phyloP scores from a whole-genome alignment of 2,329 filamentous ascomycete species.

The Tolypocladium album region DNA sequence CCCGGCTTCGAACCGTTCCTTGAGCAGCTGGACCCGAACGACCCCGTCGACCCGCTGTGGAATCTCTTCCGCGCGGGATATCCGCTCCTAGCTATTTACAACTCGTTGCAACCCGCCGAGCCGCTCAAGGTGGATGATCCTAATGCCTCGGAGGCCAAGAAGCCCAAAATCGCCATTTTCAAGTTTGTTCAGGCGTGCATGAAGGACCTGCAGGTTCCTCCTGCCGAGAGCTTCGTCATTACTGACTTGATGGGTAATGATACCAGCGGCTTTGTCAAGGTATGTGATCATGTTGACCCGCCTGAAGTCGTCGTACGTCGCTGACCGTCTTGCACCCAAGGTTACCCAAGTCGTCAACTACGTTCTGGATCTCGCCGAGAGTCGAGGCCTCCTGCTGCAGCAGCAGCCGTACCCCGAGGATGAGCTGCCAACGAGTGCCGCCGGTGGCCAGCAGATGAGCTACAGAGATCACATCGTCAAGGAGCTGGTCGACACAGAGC shows the following conservation, averaged over 20 bases:
- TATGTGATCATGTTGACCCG: slow-evolving; percentile 22
- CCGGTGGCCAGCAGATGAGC: slow-evolving; percentile 55
- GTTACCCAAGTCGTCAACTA: slow-evolving; percentile 87
- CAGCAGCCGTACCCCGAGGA: slow-evolving; percentile 47
- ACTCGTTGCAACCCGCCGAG: slow-evolving; percentile 62
- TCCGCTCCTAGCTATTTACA: slow-evolving; percentile 82
- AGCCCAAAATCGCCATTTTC: slow-evolving; percentile 79
- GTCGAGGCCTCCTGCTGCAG: slow-evolving; percentile 62
- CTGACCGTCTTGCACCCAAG: slow-evolving; percentile 10
- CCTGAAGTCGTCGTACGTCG: neutral
- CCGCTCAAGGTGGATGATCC: slow-evolving; percentile 57
- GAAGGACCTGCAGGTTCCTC: slow-evolving; percentile 66
- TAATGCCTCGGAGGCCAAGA: slow-evolving; percentile 55
- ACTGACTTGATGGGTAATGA: slow-evolving; percentile 87
- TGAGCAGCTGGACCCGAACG: slow-evolving; percentile 56
- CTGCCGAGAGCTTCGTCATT: slow-evolving; percentile 82
- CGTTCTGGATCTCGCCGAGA: slow-evolving; percentile 77
- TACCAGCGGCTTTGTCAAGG: slow-evolving; percentile 95
- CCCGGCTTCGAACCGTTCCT: slow-evolving; percentile 72
- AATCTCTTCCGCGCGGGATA: slow-evolving; percentile 72
- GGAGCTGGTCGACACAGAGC: slow-evolving; percentile 87
- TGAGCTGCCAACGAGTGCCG: slow-evolving; percentile 28
- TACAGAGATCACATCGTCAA: slow-evolving; percentile 80
- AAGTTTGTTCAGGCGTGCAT: slow-evolving; percentile 88
- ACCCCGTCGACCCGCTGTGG: slow-evolving; percentile 87